These are phyloP conservation scores for Astrephomene gubernaculifera DNA, from an alignment of 139 green algal genomes.

Conservation along the genomic window DNA sequence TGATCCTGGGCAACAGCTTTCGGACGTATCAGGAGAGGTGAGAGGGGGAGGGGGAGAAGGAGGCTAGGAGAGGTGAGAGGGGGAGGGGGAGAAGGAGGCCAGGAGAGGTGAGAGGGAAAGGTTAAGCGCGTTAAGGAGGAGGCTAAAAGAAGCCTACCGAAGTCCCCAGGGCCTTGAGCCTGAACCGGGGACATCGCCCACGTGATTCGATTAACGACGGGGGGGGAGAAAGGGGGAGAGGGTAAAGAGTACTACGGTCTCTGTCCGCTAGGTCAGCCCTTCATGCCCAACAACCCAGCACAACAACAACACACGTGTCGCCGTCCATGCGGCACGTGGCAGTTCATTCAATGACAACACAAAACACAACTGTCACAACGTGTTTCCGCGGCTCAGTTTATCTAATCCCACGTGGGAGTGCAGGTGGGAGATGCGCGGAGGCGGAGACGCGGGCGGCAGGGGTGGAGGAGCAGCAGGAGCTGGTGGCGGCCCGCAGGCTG, in stretches of 20 bases:
- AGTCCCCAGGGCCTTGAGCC: background rate
- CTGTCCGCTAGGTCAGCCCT: no score
- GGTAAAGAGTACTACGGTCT: background rate
- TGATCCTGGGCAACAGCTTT: constrained; percentile 71
- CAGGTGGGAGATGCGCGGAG: constrained; percentile 15
- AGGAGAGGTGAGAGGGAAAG: background rate
- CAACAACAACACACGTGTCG: no score
- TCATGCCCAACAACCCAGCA: no score
- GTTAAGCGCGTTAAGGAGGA: background rate
- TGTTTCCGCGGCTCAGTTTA: background rate
- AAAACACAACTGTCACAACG: background rate
- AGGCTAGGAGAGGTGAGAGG: background rate
- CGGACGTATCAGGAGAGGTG: constrained; percentile 44
- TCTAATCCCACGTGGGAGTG: background rate
- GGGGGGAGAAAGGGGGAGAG: background rate
- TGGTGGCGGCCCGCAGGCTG: background rate
- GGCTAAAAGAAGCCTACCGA: no score
- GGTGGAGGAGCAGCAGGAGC: background rate
- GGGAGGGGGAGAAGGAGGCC: background rate
- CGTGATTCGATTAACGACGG: no score
- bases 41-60: background rate
- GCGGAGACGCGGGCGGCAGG: background rate
- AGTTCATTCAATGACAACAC: background rate
- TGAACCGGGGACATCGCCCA: background rate
- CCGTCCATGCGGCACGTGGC: background rate